phyloP scores from a whole-genome alignment of 2,329 filamentous ascomycete genomes.

The Epichloe coenophiala region DNA sequence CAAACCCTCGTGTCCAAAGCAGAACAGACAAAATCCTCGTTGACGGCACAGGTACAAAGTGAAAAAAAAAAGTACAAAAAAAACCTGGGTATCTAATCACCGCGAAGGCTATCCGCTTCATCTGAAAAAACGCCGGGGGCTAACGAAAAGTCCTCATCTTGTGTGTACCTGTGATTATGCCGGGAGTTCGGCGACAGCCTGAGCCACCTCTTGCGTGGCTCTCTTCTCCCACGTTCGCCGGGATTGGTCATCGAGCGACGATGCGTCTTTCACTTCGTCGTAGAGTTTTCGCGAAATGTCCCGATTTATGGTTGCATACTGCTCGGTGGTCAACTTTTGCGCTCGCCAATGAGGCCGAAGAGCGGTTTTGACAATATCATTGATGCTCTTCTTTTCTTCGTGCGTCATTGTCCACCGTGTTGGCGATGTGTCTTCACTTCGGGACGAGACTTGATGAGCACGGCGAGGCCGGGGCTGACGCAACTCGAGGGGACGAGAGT shows the following conservation, averaged over 20 bases:
- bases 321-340: constrained; percentile 68
- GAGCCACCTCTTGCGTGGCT: constrained; percentile 65
- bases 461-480: constrained; percentile 39
- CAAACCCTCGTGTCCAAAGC: constrained; percentile 3
- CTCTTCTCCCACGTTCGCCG: constrained; percentile 61
- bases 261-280: constrained; percentile 44
- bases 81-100: constrained; percentile 19
- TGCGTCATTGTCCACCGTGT: constrained; percentile 53
- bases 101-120: constrained; percentile 5
- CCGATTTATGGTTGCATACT: constrained; percentile 87
- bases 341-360: constrained; percentile 74
- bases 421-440: constrained; percentile 55
- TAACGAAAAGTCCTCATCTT: constrained; percentile 13
- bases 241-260: constrained; percentile 49
- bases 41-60: constrained; percentile 10
- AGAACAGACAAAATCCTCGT: not conserved
- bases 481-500: constrained; percentile 29
- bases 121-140: constrained; percentile 17
- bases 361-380: constrained; percentile 71
- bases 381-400: constrained; percentile 77
- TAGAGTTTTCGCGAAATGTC: constrained; percentile 82
- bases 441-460: constrained; percentile 25
- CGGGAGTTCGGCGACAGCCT: constrained; percentile 49
- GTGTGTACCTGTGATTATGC: constrained; percentile 23
- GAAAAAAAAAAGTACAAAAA: not conserved